A percentile compares a stretch with the other conserved stretches of the same genome.
Evolutionary conservation across 768 basidiomycete species (phyloP).

Genomic region (Mrakia gelida): DNA sequence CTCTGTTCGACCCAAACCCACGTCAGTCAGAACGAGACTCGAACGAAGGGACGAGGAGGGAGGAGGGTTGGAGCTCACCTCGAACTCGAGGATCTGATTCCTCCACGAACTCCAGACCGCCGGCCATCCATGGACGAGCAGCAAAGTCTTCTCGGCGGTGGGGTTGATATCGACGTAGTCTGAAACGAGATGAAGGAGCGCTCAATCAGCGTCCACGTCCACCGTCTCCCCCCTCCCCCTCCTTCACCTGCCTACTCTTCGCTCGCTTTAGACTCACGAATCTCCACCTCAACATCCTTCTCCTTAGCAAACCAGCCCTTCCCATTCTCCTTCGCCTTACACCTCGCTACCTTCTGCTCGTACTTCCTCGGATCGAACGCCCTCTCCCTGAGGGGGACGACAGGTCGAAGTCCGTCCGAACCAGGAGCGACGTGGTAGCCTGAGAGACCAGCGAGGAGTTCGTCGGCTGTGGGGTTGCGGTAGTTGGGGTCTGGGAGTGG

Average conservation of each 20-base stretch:
- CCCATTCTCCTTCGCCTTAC: neutral
- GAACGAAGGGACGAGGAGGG: too few species aligned
- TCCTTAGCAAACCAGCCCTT: neutral
- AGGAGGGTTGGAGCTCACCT: constrained; percentile 45
- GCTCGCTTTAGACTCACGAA: too few species aligned
- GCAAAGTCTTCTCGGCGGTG: constrained; percentile 51
- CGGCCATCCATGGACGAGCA: constrained; percentile 78
- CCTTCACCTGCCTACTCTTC: too few species aligned
- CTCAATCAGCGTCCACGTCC: constrained; percentile 32
- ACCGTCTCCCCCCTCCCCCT: neutral
- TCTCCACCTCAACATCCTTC: constrained; percentile 7
- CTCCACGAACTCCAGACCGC: constrained; percentile 71
- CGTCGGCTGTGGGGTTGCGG: neutral
- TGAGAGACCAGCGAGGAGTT: too few species aligned
- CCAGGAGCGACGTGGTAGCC: too few species aligned
- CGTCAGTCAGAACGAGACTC: neutral
- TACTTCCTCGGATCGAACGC: constrained; percentile 11
- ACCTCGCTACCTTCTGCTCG: constrained; percentile 17
- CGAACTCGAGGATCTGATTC: constrained; percentile 63
- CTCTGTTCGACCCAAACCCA: neutral
- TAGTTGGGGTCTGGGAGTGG: constrained; percentile 1
- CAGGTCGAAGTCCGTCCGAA: neutral
- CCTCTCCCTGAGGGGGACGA: neutral
- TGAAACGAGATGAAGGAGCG: constrained; percentile 41
- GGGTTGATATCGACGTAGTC: constrained; percentile 66